Evolutionary conservation across 306 rosid genomes (phyloP).

Genomic region (Casuarina glauca): DNA sequence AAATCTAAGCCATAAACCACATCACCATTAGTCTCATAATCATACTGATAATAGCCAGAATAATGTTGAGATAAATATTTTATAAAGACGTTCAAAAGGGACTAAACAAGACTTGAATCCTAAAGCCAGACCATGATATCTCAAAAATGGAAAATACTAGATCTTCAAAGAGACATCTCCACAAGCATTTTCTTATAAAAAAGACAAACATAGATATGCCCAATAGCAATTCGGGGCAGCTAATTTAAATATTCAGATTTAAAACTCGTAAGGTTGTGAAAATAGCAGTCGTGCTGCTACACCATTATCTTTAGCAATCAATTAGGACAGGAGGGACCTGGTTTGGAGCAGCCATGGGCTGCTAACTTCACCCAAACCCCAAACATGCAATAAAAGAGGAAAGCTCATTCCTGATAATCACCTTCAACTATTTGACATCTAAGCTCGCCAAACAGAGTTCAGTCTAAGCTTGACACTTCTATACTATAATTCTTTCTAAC

Average conservation of each 20-base stretch:
- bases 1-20: neutral
- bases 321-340: neutral
- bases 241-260: neutral
- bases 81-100: neutral
- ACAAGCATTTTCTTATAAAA: neutral
- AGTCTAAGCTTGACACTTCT: neutral
- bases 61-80: too few relatives aligned
- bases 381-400: neutral
- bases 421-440: neutral
- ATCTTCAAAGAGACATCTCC: neutral
- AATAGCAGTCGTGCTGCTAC: neutral
- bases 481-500: neutral
- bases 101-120: neutral
- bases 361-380: neutral
- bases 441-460: neutral
- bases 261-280: neutral
- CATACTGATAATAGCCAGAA: too few relatives aligned
- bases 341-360: neutral
- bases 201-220: neutral
- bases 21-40: too few relatives aligned
- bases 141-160: neutral
- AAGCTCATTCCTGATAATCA: neutral
- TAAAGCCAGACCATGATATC: neutral
- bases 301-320: neutral
- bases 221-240: neutral